Evolutionary conservation across 2,329 filamentous ascomycete genomes (phyloP).

Genomic region (Aspergillus caelatus): DNA sequence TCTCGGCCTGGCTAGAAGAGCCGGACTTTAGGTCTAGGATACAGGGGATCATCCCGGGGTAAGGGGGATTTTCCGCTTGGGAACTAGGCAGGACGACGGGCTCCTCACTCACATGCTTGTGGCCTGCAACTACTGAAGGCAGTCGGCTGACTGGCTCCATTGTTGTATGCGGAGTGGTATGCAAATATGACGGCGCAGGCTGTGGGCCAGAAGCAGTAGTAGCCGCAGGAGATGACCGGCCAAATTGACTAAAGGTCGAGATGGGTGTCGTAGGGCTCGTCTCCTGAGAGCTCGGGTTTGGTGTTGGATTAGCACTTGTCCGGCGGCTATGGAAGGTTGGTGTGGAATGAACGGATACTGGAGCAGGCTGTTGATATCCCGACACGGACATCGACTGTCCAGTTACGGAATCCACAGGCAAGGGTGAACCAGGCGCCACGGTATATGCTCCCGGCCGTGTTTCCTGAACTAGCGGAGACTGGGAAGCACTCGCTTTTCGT

Average conservation of each 20-base stretch:
- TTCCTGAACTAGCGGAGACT: constrained; percentile 41
- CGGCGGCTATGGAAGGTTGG: constrained; percentile 35
- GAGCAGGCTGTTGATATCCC: constrained; percentile 16
- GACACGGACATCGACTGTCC: constrained; percentile 26
- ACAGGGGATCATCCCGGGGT: constrained; percentile 39
- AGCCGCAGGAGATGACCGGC: constrained; percentile 34
- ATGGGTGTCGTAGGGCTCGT: constrained; percentile 39
- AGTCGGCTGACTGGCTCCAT: constrained; percentile 32
- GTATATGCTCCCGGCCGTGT: constrained; percentile 32
- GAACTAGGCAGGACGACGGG: constrained; percentile 14
- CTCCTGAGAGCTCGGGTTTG: constrained; percentile 38
- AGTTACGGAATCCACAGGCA: constrained; percentile 28
- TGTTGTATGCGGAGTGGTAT: constrained; percentile 14
- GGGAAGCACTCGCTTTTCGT: constrained; percentile 35
- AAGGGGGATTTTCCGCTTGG: constrained; percentile 16
- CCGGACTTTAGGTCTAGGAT: constrained; percentile 45
- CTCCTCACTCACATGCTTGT: constrained; percentile 25
- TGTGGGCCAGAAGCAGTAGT: constrained; percentile 24
- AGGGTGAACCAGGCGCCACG: constrained; percentile 27
- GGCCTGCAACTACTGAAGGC: constrained; percentile 24
- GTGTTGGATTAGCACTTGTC: constrained; percentile 34
- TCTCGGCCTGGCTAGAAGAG: constrained; percentile 45
- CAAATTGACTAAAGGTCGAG: constrained; percentile 34
- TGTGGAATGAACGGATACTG: constrained; percentile 35
- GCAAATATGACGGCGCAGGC: constrained; percentile 17